phyloP scores from a whole-genome alignment of 164 flowering plant species.

The grape (Vitis vinifera) region ASM3070453v1 NC_081811.1:24231001-24231500 shows the following conservation, averaged over 20 bases:
- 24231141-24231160: conserved; percentile 32
- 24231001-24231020: conserved; percentile 46
- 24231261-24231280: conserved; percentile 49
- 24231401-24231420: not conserved
- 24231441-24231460: conserved; percentile 28
- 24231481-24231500: conserved; percentile 45
- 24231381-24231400: not conserved
- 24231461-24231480: conserved; percentile 62
- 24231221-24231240: conserved; percentile 35
- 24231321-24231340: conserved; percentile 45
- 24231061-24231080: conserved; percentile 40
- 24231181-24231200: conserved; percentile 38
- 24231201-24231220: conserved; percentile 33
- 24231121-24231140: conserved; percentile 56
- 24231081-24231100: conserved; percentile 50
- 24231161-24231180: conserved; percentile 33
- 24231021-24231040: conserved; percentile 30
- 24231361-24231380: not conserved
- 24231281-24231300: conserved; percentile 41
- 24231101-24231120: conserved; percentile 50
- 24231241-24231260: conserved; percentile 35
- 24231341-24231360: conserved; percentile 45
- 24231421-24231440: not conserved
- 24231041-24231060: conserved; percentile 40
- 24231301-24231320: conserved; percentile 49